Base-by-base conservation (phyloP, 257 asterid species). In the Perilla frutescens region DNA sequence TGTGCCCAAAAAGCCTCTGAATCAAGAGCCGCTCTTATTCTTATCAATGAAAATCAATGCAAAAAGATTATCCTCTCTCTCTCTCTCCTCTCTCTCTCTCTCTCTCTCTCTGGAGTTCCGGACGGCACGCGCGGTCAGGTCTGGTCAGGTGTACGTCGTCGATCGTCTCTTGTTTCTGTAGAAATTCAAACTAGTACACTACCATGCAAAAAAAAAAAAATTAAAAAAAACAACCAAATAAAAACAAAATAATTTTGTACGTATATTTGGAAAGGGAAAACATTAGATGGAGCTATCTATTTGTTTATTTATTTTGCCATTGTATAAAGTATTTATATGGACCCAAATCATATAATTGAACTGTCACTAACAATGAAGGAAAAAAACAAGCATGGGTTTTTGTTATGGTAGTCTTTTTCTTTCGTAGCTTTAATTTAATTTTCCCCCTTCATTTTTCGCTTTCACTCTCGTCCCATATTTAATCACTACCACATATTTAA, bases 111-210 rank as follows among this genome's bases (percentile, higher is more conserved):
- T 79, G 84, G 54, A 76, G 72, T 78, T 82, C 92, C 96, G 93
- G 91, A 84, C 93, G 89, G 93, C 96, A 89, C 90, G 96, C 93
- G 91, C 85, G 91, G 90, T 87, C 96, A 85, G 91, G 77, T 68
- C 60, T 57, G 59, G 69, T 70, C 87, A 78, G 86, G 87, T 83
- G 86, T 81, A 68, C 80, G 55, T 60, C 54, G 56, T 20, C 57
- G 70, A 81, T 70, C 7, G 1, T 70, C 31, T 14, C 64, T 13
- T 51, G 75, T 31, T 20, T 20, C 26, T 20, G 26, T 20, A 20
- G 26, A 20, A 20, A 20, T 20, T 20, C 26, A 20, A 20, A 20
- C 26, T 20, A 20, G 26, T 20, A 20, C 26, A 20, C 26, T 20
- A 20, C 26, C 26, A 20, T 20, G 26, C 26, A 20, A 68, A 74